Conservation (phyloP, 2,329 filamentous ascomycete genomes). For the Cercospora canescens region DNA sequence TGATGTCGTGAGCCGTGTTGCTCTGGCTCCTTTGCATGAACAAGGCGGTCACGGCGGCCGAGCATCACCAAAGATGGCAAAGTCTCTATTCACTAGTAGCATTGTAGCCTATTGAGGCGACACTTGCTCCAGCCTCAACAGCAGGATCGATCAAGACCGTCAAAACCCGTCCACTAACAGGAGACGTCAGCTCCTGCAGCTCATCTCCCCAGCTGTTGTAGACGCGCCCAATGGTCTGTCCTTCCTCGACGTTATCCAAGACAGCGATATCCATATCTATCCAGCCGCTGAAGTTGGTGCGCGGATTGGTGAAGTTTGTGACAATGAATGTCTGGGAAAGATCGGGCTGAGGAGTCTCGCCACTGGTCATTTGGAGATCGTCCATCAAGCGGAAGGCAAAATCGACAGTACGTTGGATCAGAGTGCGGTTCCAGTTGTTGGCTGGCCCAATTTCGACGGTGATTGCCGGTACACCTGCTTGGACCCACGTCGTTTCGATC, state of each 20-base stretch:
- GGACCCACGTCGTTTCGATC: constrained; percentile 34
- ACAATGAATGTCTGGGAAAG: constrained; percentile 30
- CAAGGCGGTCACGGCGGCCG: background rate
- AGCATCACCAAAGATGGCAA: background rate
- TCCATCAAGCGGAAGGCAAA: constrained; percentile 34
- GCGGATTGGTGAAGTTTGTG: constrained; percentile 35
- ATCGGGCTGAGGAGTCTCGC: constrained; percentile 5
- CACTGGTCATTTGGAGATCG: constrained; percentile 28
- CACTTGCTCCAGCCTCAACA: constrained; percentile 38
- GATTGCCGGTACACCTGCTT: constrained; percentile 38
- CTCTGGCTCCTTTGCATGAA: background rate
- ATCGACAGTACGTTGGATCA: constrained; percentile 38
- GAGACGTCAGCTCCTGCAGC: constrained; percentile 37
- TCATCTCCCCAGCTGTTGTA: constrained; percentile 40
- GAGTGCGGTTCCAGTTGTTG: constrained; percentile 39
- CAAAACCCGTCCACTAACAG: constrained; percentile 37
- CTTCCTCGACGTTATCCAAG: constrained; percentile 39
- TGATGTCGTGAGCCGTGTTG: background rate
- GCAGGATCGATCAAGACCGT: constrained; percentile 38
- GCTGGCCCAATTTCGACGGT: constrained; percentile 43
- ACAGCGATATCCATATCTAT: constrained; percentile 31
- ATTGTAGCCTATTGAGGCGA: constrained; percentile 40
- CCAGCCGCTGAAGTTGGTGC: constrained; percentile 34
- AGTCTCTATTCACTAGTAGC: constrained; percentile 23
- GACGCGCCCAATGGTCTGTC: constrained; percentile 39